phyloP scores from a whole-genome alignment of 768 basidiomycete genomes.

The Clavaria fumosa region DNA sequence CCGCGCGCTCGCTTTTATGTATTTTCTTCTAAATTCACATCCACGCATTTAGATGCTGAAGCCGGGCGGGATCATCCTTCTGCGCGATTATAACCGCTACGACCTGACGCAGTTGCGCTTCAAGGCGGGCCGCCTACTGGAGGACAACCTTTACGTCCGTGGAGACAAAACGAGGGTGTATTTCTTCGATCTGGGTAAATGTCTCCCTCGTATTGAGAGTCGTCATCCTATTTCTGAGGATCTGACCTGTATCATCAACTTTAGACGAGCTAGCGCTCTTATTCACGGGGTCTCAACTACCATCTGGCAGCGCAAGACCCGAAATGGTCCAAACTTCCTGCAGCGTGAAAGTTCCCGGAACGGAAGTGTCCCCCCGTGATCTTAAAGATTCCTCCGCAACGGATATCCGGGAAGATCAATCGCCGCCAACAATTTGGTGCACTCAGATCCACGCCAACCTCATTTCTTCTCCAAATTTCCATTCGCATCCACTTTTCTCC shows the following conservation, averaged over 20 bases:
- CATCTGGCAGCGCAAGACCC: too few species aligned
- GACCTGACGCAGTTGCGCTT: conserved; percentile 93
- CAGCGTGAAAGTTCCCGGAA: too few species aligned
- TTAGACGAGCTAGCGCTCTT: conserved; percentile 66
- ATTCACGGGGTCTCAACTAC: conserved; percentile 70
- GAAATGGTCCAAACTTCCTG: too few species aligned
- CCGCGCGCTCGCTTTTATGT: background rate
- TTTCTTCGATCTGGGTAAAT: conserved; percentile 78
- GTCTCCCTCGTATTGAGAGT: background rate
- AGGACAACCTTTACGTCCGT: conserved; percentile 90
- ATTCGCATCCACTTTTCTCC: conserved; percentile 52
- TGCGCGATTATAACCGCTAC: conserved; percentile 91
- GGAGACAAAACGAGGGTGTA: conserved; percentile 97
- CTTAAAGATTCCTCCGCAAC: conserved; percentile 3
- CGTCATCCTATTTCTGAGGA: conserved; percentile 1
- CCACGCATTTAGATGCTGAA: conserved; percentile 55
- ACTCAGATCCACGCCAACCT: conserved; percentile 25
- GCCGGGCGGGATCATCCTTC: conserved; percentile 68
- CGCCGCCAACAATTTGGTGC: conserved; percentile 6
- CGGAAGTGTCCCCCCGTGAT: too few species aligned
- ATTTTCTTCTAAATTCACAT: too few species aligned
- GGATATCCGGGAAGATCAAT: conserved; percentile 4
- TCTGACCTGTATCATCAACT: conserved; percentile 1
- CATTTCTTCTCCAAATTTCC: conserved; percentile 14
- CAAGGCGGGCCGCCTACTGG: conserved; percentile 72